A percentile compares a stretch with the other conserved stretches of the same genome.
phyloP scores from a whole-genome alignment of 108 stramenopile genomes.

The Skeletonema tropicum region DNA sequence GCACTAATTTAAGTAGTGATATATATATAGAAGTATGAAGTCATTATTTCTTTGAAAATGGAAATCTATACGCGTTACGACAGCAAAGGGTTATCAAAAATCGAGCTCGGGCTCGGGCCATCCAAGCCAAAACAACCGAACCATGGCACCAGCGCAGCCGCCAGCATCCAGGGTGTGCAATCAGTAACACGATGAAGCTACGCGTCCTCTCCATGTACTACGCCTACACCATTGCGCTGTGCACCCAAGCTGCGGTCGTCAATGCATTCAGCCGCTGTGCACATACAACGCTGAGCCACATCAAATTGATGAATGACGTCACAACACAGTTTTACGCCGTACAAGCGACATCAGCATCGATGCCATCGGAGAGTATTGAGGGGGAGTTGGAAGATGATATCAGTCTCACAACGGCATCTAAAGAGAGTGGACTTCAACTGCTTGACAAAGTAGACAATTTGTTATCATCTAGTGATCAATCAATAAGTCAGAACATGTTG shows the following conservation, averaged over 20 bases:
- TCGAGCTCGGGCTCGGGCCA: too few species aligned
- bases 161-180: too few species aligned
- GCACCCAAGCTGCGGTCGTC: slow-evolving; percentile 1
- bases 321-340: background rate
- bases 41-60: too few species aligned
- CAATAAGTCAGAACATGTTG: slow-evolving; percentile 12
- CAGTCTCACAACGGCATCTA: background rate
- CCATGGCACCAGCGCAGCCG: too few species aligned
- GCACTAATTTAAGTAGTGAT: too few species aligned
- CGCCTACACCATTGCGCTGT: background rate
- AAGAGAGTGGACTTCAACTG: background rate
- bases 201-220: too few species aligned
- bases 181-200: too few species aligned
- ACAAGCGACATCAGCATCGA: background rate
- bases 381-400: background rate
- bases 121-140: too few species aligned
- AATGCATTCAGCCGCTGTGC: background rate
- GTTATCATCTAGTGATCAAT: background rate
- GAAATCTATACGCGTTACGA: too few species aligned
- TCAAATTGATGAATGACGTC: background rate
- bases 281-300: background rate
- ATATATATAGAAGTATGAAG: too few species aligned
- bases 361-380: background rate
- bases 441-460: background rate
- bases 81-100: too few species aligned